phyloP scores from a whole-genome alignment of 1,284 basidiomycete species.

The Xanthoconium separans region DNA sequence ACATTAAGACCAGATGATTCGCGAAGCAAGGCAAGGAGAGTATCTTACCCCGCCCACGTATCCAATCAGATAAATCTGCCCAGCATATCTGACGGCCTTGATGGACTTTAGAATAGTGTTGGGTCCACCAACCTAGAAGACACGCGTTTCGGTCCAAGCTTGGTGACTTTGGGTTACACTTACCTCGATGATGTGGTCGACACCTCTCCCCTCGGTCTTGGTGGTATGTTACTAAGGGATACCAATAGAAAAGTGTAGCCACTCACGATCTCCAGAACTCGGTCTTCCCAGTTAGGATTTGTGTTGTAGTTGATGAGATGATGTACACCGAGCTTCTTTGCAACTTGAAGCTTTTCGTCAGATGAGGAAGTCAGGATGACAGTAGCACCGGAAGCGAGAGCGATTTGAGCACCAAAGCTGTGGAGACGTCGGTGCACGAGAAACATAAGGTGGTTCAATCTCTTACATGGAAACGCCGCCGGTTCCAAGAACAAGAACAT shows the following conservation, averaged over 20 bases:
- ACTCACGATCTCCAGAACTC: constrained; percentile 43
- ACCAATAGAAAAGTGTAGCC: neutral
- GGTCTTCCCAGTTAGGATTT: constrained; percentile 58
- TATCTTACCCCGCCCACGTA: constrained; percentile 38
- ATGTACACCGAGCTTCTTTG: constrained; percentile 46
- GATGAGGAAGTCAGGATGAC: constrained; percentile 63
- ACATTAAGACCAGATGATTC: neutral
- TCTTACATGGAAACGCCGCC: constrained; percentile 57
- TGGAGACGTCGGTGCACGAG: neutral
- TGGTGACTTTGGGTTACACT: neutral
- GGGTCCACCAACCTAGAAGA: constrained; percentile 44
- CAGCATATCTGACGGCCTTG: constrained; percentile 41
- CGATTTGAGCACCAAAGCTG: constrained; percentile 53
- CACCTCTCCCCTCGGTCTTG: constrained; percentile 46
- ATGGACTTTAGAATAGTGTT: constrained; percentile 49
- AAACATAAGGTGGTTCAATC: neutral
- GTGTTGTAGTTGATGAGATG: constrained; percentile 60
- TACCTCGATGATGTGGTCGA: constrained; percentile 58
- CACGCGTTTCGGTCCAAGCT: neutral
- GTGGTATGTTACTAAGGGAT: neutral
- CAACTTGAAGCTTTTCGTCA: constrained; percentile 54
- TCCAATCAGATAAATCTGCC: constrained; percentile 52
- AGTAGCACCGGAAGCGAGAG: constrained; percentile 53
- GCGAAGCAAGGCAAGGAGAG: constrained; percentile 4
- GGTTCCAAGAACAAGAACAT: constrained; percentile 55